These are phyloP conservation scores for Phytophthora fragariae DNA, from an alignment of 352 stramenopile genomes.

Conservation along the genomic window DNA sequence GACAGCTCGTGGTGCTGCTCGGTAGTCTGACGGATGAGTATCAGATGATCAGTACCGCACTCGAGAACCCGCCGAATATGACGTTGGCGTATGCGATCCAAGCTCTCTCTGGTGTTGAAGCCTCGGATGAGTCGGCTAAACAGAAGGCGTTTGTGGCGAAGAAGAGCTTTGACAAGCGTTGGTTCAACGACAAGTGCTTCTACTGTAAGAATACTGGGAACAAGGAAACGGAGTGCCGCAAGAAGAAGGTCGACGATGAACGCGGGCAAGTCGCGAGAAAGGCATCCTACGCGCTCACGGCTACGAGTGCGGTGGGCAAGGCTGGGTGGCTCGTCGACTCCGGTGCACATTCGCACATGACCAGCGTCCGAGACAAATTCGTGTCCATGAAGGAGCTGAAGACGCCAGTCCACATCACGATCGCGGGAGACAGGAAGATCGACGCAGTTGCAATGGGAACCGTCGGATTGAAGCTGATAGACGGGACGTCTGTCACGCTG, in stretches of 20 bases:
- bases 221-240: conserved; percentile 15
- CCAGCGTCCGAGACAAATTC: too few species aligned
- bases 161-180: conserved; percentile 8
- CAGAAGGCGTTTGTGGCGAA: conserved; percentile 15
- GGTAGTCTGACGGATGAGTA: conserved; percentile 38
- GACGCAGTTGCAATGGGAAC: too few species aligned
- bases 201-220: conserved; percentile 24
- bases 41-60: not conserved
- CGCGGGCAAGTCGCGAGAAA: too few species aligned
- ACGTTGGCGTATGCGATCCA: conserved; percentile 11
- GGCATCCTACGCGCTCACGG: too few species aligned
- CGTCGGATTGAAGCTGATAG: too few species aligned
- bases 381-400: too few species aligned
- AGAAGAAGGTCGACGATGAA: conserved; percentile 11
- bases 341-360: too few species aligned
- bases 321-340: too few species aligned
- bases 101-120: conserved; percentile 11
- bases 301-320: too few species aligned
- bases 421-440: too few species aligned
- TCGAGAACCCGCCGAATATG: conserved; percentile 22
- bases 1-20: conserved; percentile 35
- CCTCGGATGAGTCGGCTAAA: conserved; percentile 21
- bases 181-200: conserved; percentile 17
- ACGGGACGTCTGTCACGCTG: too few species aligned
- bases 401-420: too few species aligned